phyloP scores from a whole-genome alignment of 1,284 basidiomycete species.

The Apiotrichum sp. region DNA sequence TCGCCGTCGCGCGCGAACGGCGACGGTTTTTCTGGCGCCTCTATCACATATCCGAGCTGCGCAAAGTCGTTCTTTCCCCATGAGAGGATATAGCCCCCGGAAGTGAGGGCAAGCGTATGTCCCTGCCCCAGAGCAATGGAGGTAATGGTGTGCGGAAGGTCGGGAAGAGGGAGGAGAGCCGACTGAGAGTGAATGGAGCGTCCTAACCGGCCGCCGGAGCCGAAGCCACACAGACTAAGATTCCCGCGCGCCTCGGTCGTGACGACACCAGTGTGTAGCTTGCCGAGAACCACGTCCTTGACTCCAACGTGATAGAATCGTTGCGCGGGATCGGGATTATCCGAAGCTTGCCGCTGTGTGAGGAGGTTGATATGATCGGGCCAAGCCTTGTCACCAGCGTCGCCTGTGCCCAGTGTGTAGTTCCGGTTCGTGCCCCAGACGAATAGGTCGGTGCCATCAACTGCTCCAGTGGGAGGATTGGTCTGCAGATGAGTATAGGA shows the following conservation, averaged over 20 bases:
- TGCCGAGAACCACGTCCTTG: conserved; percentile 68
- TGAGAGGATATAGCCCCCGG: conserved; percentile 71
- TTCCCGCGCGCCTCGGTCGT: conserved; percentile 70
- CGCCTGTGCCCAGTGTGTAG: conserved; percentile 74
- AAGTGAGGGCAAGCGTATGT: conserved; percentile 82
- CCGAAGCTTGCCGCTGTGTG: conserved; percentile 49
- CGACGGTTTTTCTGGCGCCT: conserved; percentile 47
- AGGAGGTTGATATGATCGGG: conserved; percentile 67
- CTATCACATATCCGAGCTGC: conserved; percentile 83
- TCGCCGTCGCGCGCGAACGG: conserved; percentile 33
- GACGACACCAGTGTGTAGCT: conserved; percentile 71
- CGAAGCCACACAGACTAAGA: conserved; percentile 77
- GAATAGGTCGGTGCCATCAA: conserved; percentile 59
- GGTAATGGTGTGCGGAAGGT: conserved; percentile 55
- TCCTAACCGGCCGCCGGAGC: conserved; percentile 73
- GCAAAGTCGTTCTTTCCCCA: conserved; percentile 87
- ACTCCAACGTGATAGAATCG: conserved; percentile 55
- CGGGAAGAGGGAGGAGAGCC: conserved; percentile 57
- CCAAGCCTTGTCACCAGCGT: conserved; percentile 68
- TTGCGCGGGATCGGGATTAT: conserved; percentile 36
- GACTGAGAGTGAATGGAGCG: conserved; percentile 74
- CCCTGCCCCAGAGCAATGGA: conserved; percentile 84
- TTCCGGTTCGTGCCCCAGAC: conserved; percentile 91
- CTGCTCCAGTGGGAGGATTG: conserved; percentile 45
- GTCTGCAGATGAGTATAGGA: conserved; percentile 53